Percentiles rank a stretch among this genome's conserved stretches.
Evolutionary conservation across 257 asterid species (phyloP).

Genomic region (Fraxinus cuspidata): DNA sequence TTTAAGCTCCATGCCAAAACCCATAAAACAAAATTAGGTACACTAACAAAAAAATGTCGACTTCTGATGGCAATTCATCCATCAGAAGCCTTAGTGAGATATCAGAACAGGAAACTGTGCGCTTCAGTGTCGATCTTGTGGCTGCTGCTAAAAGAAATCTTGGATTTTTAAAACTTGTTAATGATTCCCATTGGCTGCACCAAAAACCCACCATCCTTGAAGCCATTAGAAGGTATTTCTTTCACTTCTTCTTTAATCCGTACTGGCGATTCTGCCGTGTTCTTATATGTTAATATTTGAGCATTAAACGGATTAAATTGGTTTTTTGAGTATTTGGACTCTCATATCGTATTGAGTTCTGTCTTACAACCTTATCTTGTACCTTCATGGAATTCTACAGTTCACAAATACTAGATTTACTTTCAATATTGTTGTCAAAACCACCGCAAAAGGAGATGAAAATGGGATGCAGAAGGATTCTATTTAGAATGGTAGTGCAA

Average conservation of each 20-base stretch:
- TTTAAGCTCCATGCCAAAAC: neutral
- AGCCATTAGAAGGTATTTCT: conserved; percentile 70
- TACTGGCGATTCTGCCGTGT: neutral
- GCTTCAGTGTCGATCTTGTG: conserved; percentile 70
- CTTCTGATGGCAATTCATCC: conserved; percentile 40
- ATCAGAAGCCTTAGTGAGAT: conserved; percentile 58
- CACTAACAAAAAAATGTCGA: conserved; percentile 43
- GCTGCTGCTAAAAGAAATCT: conserved; percentile 76
- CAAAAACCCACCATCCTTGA: conserved; percentile 53
- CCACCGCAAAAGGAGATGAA: neutral
- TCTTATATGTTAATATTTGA: neutral
- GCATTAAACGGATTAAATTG: neutral
- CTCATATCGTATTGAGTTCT: neutral
- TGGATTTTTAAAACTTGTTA: conserved; percentile 58
- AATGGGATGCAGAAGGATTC: neutral
- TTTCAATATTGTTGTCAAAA: neutral
- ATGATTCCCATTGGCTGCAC: conserved; percentile 65
- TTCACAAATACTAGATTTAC: neutral
- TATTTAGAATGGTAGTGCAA: neutral
- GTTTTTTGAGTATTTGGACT: neutral
- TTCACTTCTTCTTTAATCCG: neutral
- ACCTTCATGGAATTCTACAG: neutral
- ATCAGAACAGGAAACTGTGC: conserved; percentile 52
- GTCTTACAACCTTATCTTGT: neutral
- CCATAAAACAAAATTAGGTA: neutral